Evolutionary conservation across 164 flowering plant genomes (phyloP).

Genomic region (Tinospora cordifolia): DNA sequence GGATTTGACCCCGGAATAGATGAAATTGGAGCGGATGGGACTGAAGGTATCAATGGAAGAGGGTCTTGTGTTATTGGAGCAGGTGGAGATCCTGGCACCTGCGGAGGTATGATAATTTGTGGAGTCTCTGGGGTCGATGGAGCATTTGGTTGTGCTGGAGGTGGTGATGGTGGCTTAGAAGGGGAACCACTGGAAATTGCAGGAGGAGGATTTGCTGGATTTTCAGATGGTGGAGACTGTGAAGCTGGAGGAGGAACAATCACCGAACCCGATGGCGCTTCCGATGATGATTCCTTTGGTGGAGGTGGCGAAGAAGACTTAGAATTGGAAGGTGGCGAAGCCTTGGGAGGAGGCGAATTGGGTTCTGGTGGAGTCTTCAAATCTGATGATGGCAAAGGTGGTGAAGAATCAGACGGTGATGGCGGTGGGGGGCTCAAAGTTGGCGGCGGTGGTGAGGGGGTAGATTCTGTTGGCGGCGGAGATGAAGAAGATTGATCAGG

Average conservation of each 20-base stretch:
- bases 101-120: constrained; percentile 7
- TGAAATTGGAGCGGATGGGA: constrained; percentile 5
- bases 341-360: neutral
- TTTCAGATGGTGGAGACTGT: neutral
- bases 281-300: neutral
- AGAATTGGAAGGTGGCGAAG: constrained; percentile 14
- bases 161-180: constrained; percentile 13
- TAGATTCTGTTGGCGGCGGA: constrained; percentile 2
- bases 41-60: constrained; percentile 11
- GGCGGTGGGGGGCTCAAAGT: neutral
- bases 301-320: constrained; percentile 13
- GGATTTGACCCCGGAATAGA: constrained; percentile 2
- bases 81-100: neutral
- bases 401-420: constrained; percentile 4
- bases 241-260: neutral
- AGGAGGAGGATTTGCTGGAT: constrained; percentile 16
- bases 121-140: constrained; percentile 11
- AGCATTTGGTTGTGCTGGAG: constrained; percentile 10
- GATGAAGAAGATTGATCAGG: constrained; percentile 13
- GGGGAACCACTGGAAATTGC: constrained; percentile 3
- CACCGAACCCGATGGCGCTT: neutral
- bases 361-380: neutral
- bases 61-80: constrained; percentile 6
- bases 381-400: constrained; percentile 6
- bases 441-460: neutral